Percentiles rank a stretch among this genome's conserved stretches.
These are phyloP conservation scores for Pholiota adiposa DNA, from an alignment of 1,284 basidiomycete species.

Conservation along the genomic window DNA sequence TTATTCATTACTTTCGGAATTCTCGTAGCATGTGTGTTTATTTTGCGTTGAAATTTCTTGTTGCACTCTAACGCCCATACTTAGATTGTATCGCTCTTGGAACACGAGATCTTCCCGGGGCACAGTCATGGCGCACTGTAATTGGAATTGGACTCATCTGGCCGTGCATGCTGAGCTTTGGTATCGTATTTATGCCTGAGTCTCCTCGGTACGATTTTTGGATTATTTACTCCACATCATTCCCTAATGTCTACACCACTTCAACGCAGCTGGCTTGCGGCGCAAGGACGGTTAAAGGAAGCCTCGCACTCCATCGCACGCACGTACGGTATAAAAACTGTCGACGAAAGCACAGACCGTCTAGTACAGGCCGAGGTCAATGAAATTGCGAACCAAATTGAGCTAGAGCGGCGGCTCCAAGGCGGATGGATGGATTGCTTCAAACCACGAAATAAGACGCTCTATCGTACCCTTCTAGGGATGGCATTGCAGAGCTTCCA, in stretches of 20 bases:
- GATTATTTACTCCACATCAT: constrained; percentile 3
- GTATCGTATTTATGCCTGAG: constrained; percentile 81
- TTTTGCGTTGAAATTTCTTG: background rate
- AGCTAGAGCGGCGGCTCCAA: constrained; percentile 48
- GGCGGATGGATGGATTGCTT: constrained; percentile 70
- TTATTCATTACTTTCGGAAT: constrained; percentile 81
- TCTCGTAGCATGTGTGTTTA: constrained; percentile 62
- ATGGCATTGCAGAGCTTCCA: constrained; percentile 76
- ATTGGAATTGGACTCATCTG: constrained; percentile 76
- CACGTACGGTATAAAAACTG: constrained; percentile 54
- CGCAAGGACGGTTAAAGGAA: constrained; percentile 52
- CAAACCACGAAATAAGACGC: constrained; percentile 51
- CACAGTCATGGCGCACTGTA: constrained; percentile 69
- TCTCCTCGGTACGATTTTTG: constrained; percentile 53
- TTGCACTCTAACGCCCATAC: background rate
- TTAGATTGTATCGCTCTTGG: constrained; percentile 65
- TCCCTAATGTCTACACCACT: background rate
- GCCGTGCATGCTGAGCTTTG: constrained; percentile 65
- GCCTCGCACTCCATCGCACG: constrained; percentile 57
- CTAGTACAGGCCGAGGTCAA: constrained; percentile 54
- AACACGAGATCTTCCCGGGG: constrained; percentile 48
- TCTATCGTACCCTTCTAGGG: constrained; percentile 68
- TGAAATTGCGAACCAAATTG: constrained; percentile 52
- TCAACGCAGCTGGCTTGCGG: constrained; percentile 60
- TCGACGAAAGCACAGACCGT: constrained; percentile 45